Conservation (phyloP, 2,329 filamentous ascomycete species). For the Fusarium subglutinans region DNA sequence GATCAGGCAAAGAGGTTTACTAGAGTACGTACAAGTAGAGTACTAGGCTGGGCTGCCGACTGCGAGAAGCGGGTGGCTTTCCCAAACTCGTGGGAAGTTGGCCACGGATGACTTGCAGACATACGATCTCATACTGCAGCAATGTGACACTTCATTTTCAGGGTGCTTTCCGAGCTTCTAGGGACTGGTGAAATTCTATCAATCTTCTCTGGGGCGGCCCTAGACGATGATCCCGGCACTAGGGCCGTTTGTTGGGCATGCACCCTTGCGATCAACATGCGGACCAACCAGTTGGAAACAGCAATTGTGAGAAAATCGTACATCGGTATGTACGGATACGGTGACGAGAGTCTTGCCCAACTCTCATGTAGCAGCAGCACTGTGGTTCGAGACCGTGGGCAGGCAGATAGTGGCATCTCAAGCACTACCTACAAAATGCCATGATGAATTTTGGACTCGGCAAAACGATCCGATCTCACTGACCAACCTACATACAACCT, state of each 20-base stretch:
- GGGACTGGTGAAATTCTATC: not conserved
- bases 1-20: constrained; percentile 2
- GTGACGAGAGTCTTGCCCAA: constrained; percentile 24
- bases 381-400: constrained; percentile 17
- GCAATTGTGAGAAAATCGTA: constrained; percentile 16
- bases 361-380: constrained; percentile 17
- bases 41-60: not conserved
- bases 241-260: constrained; percentile 26
- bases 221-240: constrained; percentile 29
- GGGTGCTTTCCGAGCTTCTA: constrained; percentile 11
- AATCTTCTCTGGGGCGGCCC: constrained; percentile 13
- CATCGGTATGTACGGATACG: constrained; percentile 12
- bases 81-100: constrained; percentile 32
- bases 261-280: constrained; percentile 32
- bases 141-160: constrained; percentile 29
- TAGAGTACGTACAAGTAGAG: constrained; percentile 16
- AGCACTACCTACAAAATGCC: constrained; percentile 11
- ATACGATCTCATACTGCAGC: constrained; percentile 34
- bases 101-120: constrained; percentile 41
- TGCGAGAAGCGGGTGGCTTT: constrained; percentile 19
- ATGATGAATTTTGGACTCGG: constrained; percentile 28
- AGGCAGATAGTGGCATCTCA: not conserved
- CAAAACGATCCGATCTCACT: constrained; percentile 38
- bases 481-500: constrained; percentile 25
- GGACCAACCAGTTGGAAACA: constrained; percentile 31